Percentiles rank a stretch among this genome's conserved stretches.
Evolutionary conservation across 306 rosid species (phyloP).

Genomic region (Dalbergia cochinchinensis): DNA sequence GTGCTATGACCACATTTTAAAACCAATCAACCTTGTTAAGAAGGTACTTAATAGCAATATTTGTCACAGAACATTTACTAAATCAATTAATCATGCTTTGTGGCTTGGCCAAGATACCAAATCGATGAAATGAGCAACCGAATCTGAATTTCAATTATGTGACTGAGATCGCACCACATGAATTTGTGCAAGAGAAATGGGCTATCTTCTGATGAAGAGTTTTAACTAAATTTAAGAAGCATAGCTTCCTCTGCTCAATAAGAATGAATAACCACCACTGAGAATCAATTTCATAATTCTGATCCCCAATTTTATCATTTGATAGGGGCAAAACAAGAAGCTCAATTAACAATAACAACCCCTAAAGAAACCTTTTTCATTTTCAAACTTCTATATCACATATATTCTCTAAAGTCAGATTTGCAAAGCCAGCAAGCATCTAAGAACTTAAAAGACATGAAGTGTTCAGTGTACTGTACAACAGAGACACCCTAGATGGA

Average conservation of each 20-base stretch:
- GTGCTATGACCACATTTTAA: too few relatives aligned
- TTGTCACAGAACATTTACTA: neutral
- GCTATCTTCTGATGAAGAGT: neutral
- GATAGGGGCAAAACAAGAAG: too few relatives aligned
- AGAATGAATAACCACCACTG: neutral
- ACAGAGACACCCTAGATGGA: neutral
- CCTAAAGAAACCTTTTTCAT: too few relatives aligned
- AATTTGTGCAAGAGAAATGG: neutral
- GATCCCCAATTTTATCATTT: neutral
- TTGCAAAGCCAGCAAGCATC: conserved; percentile 1
- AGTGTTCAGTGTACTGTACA: neutral
- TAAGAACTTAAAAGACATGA: neutral
- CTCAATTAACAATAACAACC: too few relatives aligned
- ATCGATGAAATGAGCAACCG: neutral
- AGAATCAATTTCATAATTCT: neutral
- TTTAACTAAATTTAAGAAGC: too few relatives aligned
- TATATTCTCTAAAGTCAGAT: conserved; percentile 10
- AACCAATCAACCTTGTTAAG: too few relatives aligned
- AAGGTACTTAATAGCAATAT: neutral
- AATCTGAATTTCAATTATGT: neutral
- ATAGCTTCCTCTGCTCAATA: too few relatives aligned
- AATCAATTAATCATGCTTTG: neutral
- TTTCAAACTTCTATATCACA: neutral
- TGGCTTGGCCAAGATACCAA: neutral
- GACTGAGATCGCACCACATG: too few relatives aligned